phyloP scores from a whole-genome alignment of 1,284 basidiomycete species.

The Fomitopsis pinicola region DNA sequence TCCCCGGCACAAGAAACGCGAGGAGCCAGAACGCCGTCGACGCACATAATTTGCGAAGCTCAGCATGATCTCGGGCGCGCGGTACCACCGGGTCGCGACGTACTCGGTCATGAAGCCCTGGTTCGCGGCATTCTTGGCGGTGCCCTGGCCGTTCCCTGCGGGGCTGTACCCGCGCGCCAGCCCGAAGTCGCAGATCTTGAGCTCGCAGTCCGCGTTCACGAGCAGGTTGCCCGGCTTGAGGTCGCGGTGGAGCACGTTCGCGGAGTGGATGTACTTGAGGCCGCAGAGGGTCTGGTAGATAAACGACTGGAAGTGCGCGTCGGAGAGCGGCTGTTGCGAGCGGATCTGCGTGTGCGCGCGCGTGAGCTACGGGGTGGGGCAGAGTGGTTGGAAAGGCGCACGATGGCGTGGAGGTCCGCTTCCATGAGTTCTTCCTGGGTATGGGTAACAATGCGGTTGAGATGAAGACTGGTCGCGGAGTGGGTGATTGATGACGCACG shows the following conservation, averaged over 20 bases:
- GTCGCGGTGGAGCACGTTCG: slow-evolving; percentile 96
- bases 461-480: not conserved
- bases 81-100: slow-evolving; percentile 96
- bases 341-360: not conserved
- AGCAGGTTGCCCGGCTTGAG: slow-evolving; percentile 95
- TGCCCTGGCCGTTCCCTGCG: slow-evolving; percentile 40
- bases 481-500: slow-evolving; percentile 37
- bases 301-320: slow-evolving; percentile 98
- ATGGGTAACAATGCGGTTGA: not conserved
- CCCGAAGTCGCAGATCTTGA: slow-evolving; percentile 99
- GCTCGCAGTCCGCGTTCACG: slow-evolving; percentile 97
- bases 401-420: slow-evolving; percentile 98
- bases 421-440: slow-evolving; percentile 95
- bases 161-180: slow-evolving; percentile 93
- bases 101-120: slow-evolving; percentile 99
- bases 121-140: slow-evolving; percentile 58
- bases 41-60: slow-evolving; percentile 93
- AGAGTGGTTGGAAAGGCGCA: slow-evolving; percentile 32
- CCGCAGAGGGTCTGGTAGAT: slow-evolving; percentile 99
- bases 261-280: slow-evolving; percentile 98
- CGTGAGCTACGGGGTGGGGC: slow-evolving; percentile 4
- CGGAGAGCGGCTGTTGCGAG: slow-evolving; percentile 69
- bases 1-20: not conserved
- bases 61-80: slow-evolving; percentile 97
- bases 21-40: slow-evolving; percentile 5